Base-by-base conservation (phyloP, 78 protist genomes). In the Diacronema lutheri region DNA sequence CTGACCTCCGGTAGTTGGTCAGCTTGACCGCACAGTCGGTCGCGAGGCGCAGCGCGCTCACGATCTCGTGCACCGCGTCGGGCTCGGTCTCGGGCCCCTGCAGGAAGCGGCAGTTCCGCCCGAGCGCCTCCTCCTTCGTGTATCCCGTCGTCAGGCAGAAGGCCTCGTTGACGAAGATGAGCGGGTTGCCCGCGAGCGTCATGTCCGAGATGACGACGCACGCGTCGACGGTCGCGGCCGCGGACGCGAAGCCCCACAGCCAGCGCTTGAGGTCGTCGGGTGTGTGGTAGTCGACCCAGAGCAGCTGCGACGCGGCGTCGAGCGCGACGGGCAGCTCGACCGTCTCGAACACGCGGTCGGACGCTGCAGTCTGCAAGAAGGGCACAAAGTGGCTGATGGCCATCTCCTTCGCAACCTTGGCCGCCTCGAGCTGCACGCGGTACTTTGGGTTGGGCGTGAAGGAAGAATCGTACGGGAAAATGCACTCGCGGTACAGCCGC, bases 101-200 rank as follows among this genome's bases (percentile, higher is more conserved):
- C 38, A 77, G 66, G 66, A 77, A 77, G 83, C 83, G 83, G 44
- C 68, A 50, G 83, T 77, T 77, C 66, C 66, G 83, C n/a, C 83
- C 83, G 21, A 16, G 60, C 31, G 31, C 65, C 83, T 77, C 83
- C 29, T 29, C n/a, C 71, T 4, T 3, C 20, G 3, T 40, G 65
- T 77, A 77, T 14, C 83, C 83, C 46, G 83, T 77, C 50, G 19
- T 4, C 55, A 1, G 11, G 46, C 41, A 46, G 37, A 41, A 74
- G 33, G 3, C 81, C 38, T 50, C 31, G 61, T 26, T 33, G 31
- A 35, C 81, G 38, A 12, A 41, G 55, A 11, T 4, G 33, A 74
- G 1, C 61, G 81, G 81, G 37, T 46, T 50, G 81, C 55, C 83
- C 66, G 83, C 58, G 57, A 71, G 16, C 29, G 50, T 7, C 78